Percentiles rank a stretch among this genome's conserved stretches.
Evolutionary conservation across 202 grass and related monocot genomes (phyloP).

Genomic region (Schoenoplectus tabernaemontani): DNA sequence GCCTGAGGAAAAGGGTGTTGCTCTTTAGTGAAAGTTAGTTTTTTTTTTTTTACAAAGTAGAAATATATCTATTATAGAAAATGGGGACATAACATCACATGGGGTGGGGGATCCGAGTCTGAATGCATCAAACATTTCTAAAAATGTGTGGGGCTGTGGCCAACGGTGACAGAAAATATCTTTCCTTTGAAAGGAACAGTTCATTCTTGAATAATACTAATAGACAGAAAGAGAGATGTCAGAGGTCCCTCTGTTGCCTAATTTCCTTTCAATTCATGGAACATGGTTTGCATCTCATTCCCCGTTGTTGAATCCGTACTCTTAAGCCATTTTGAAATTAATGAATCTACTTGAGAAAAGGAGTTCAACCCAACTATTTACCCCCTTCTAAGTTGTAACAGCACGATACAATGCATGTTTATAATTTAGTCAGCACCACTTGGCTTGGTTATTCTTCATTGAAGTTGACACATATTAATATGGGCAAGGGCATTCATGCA

Average conservation of each 20-base stretch:
- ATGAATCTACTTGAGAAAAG: neutral
- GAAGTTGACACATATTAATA: neutral
- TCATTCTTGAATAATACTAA: conserved; percentile 2
- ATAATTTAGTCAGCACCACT: neutral
- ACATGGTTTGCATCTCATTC: neutral
- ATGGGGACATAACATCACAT: conserved; percentile 5
- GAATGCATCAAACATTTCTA: neutral
- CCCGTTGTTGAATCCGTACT: neutral
- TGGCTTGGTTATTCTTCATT: neutral
- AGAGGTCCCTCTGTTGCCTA: neutral
- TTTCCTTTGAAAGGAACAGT: conserved; percentile 1
- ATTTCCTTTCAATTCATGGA: neutral
- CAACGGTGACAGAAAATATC: conserved; percentile 4
- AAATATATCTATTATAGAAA: neutral
- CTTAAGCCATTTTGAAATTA: neutral
- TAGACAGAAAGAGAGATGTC: conserved; percentile 12
- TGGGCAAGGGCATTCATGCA: neutral
- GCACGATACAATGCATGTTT: neutral
- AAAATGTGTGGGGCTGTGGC: conserved; percentile 4
- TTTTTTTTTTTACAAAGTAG: neutral
- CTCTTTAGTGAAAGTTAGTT: conserved; percentile 1
- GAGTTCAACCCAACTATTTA: neutral
- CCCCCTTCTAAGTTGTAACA: no score
- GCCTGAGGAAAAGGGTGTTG: neutral
- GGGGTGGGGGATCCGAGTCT: neutral